A percentile compares a stretch with the other conserved stretches of the same genome.
phyloP scores from a whole-genome alignment of 1,139 yeast species.

The Protomyces gravidus region DNA sequence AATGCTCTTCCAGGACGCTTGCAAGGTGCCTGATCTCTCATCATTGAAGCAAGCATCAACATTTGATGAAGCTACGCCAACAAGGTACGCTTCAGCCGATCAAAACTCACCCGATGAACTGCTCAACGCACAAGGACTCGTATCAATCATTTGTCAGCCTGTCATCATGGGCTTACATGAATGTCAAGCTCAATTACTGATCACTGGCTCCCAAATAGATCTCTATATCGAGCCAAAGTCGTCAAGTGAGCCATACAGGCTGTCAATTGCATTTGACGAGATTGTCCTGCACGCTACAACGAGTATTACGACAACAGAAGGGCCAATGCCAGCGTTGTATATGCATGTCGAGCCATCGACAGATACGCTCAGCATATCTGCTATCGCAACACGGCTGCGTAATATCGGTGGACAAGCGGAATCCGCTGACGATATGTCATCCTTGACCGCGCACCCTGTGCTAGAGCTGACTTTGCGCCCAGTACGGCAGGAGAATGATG shows the following conservation, averaged over 20 bases:
- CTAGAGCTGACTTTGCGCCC: neutral
- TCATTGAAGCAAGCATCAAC: neutral
- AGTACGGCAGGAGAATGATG: too few species aligned
- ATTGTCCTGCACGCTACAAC: slow-evolving; percentile 7
- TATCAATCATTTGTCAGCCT: neutral
- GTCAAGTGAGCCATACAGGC: neutral
- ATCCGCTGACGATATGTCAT: neutral
- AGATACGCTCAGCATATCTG: neutral
- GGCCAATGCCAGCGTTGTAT: neutral
- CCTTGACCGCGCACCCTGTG: neutral
- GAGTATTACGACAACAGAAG: neutral
- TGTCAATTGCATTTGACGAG: neutral
- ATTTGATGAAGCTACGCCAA: neutral
- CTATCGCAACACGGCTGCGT: neutral
- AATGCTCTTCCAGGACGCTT: neutral
- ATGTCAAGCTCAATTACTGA: neutral
- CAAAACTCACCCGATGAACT: neutral
- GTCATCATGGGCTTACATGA: neutral
- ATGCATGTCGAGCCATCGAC: neutral
- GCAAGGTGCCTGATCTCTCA: neutral
- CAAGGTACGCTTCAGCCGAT: neutral
- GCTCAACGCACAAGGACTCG: neutral
- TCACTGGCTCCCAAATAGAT: neutral
- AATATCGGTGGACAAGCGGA: too few species aligned
- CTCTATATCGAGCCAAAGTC: neutral